Evolutionary conservation across 1,139 yeast genomes (phyloP).

Genomic region (Suhomyces ambrosiae): DNA sequence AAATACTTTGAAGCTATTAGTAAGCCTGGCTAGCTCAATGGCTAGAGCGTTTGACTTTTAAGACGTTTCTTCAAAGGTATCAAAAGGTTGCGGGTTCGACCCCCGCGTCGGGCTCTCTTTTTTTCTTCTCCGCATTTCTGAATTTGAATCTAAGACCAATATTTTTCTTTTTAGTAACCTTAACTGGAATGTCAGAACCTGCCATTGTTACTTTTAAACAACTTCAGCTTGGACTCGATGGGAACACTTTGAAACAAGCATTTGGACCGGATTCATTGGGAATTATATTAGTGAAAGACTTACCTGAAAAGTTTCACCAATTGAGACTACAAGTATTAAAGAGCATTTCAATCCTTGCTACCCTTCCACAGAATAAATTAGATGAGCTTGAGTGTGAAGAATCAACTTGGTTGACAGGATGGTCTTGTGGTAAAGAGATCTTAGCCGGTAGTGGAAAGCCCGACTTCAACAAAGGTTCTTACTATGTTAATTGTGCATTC

Average conservation of each 20-base stretch:
- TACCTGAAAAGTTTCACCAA: slow-evolving; percentile 41
- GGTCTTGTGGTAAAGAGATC: slow-evolving; percentile 66
- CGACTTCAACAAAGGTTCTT: slow-evolving; percentile 60
- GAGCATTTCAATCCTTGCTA: slow-evolving; percentile 50
- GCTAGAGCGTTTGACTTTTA: slow-evolving; percentile 52
- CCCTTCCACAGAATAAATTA: slow-evolving; percentile 38
- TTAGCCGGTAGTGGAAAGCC: slow-evolving; percentile 42
- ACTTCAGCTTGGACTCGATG: slow-evolving; percentile 36
- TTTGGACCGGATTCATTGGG: slow-evolving; percentile 65
- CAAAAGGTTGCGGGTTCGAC: slow-evolving; percentile 30
- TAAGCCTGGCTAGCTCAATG: slow-evolving; percentile 45
- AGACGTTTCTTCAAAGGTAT: slow-evolving; percentile 9
- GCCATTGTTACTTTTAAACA: slow-evolving; percentile 38
- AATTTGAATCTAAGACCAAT: neutral
- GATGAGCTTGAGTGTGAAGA: slow-evolving; percentile 49
- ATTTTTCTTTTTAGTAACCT: neutral
- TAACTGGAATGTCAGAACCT: slow-evolving; percentile 21
- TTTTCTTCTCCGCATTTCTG: slow-evolving; percentile 4
- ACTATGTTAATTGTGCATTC: slow-evolving; percentile 61
- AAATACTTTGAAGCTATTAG: too few species aligned
- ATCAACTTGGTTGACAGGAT: slow-evolving; percentile 56
- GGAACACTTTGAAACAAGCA: slow-evolving; percentile 40
- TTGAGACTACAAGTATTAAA: slow-evolving; percentile 48
- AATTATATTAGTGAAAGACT: slow-evolving; percentile 46
- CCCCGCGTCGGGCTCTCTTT: slow-evolving; percentile 28